phyloP scores from a whole-genome alignment of 2,329 filamentous ascomycete genomes.

The Neonectria ditissima region DNA sequence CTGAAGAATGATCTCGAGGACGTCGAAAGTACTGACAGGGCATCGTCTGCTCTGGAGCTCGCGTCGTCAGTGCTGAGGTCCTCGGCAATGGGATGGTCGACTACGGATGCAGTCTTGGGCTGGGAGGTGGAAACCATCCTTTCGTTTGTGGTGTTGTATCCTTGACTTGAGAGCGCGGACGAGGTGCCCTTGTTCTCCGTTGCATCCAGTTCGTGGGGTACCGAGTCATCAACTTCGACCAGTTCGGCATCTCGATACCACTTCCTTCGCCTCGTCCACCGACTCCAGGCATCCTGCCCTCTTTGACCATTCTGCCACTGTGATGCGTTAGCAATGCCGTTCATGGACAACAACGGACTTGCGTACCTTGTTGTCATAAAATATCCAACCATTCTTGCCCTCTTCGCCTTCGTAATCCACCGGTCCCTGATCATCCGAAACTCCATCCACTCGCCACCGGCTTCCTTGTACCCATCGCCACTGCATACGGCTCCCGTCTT shows the following conservation, averaged over 20 bases:
- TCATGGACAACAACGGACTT: too few relatives aligned
- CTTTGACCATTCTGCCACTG: constrained; percentile 91
- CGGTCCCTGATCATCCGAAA: constrained; percentile 60
- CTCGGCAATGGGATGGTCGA: constrained; percentile 43
- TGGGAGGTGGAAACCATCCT: constrained; percentile 50
- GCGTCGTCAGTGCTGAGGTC: constrained; percentile 43
- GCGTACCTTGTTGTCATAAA: constrained; percentile 93
- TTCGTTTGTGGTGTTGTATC: constrained; percentile 53
- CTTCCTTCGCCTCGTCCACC: constrained; percentile 92
- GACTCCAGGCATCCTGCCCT: constrained; percentile 90
- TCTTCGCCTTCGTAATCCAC: constrained; percentile 68
- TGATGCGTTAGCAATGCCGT: constrained; percentile 19
- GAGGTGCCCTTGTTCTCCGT: constrained; percentile 48
- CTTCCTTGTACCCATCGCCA: constrained; percentile 87
- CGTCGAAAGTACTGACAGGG: constrained; percentile 60
- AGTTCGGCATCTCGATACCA: constrained; percentile 98
- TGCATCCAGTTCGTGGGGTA: constrained; percentile 53
- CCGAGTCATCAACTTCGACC: constrained; percentile 72
- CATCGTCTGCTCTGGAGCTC: constrained; percentile 54
- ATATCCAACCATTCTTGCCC: constrained; percentile 88
- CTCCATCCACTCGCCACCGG: constrained; percentile 88
- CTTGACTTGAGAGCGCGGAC: constrained; percentile 39
- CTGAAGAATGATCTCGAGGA: constrained; percentile 61
- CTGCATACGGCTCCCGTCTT: constrained; percentile 67
- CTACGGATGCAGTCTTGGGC: constrained; percentile 36